Evolutionary conservation across 2,329 filamentous ascomycete genomes (phyloP).

Genomic region (Calonectria crousiana): DNA sequence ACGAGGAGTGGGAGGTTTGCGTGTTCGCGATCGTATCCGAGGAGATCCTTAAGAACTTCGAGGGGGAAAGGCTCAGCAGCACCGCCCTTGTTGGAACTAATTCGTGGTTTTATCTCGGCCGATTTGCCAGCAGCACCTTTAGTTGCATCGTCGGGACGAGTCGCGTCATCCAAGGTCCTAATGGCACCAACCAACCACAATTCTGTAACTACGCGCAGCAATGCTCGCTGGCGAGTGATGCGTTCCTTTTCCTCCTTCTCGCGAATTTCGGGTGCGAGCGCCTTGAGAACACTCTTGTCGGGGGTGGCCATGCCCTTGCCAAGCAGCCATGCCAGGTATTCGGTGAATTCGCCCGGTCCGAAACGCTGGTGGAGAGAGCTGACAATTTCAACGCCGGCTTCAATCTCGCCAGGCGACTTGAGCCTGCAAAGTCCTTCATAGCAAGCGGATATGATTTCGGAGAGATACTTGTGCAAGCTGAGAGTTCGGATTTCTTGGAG

Average conservation of each 20-base stretch:
- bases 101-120: constrained; percentile 68
- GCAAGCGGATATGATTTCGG: constrained; percentile 95
- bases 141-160: constrained; percentile 72
- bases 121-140: constrained; percentile 73
- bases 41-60: constrained; percentile 96
- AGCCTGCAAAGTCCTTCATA: constrained; percentile 94
- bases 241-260: constrained; percentile 98
- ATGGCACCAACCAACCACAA: constrained; percentile 94
- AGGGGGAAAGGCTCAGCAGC: constrained; percentile 92
- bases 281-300: constrained; percentile 86
- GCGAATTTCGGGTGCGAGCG: constrained; percentile 81
- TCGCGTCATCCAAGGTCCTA: constrained; percentile 79
- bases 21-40: constrained; percentile 94
- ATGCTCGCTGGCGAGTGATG: constrained; percentile 83
- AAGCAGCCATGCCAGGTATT: constrained; percentile 91
- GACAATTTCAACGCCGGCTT: constrained; percentile 91
- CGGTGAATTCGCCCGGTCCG: constrained; percentile 89
- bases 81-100: constrained; percentile 67
- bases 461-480: constrained; percentile 95
- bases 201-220: constrained; percentile 92
- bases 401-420: constrained; percentile 91
- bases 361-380: constrained; percentile 97
- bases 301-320: constrained; percentile 92
- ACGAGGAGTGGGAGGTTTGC: constrained; percentile 91
- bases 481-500: constrained; percentile 90